Conservation (phyloP, 1,284 basidiomycete genomes). For the Pascua guehoae region DNA sequence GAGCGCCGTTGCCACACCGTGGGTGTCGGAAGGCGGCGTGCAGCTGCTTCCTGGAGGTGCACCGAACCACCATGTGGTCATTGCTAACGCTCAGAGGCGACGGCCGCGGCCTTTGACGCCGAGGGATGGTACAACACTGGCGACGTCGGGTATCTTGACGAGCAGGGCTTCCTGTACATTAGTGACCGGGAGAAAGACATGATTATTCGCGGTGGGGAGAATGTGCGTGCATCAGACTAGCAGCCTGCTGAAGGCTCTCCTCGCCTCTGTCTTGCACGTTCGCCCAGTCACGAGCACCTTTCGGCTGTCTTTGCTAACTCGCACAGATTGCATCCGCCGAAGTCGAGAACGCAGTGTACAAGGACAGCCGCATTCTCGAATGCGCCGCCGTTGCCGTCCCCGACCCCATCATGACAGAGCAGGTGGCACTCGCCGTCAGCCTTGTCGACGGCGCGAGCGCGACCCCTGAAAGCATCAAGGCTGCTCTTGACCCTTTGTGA, state of each 20-base stretch:
- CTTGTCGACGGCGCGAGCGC: constrained; percentile 19
- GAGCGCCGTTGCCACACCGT: constrained; percentile 19
- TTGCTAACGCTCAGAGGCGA: constrained; percentile 23
- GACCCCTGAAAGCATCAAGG: constrained; percentile 8
- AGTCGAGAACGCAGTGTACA: constrained; percentile 42
- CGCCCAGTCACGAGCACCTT: too few species aligned
- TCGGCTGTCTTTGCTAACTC: constrained; percentile 21
- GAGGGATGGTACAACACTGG: constrained; percentile 46
- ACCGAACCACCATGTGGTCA: not conserved
- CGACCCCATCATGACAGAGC: constrained; percentile 32
- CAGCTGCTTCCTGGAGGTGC: too few species aligned
- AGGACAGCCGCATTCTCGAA: constrained; percentile 33
- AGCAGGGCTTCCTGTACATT: constrained; percentile 38
- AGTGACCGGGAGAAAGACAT: constrained; percentile 37
- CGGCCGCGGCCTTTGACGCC: constrained; percentile 13
- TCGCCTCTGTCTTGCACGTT: too few species aligned
- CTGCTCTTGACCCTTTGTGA: not conserved
- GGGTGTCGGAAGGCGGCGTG: constrained; percentile 29
- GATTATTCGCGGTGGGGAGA: constrained; percentile 46
- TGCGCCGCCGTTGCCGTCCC: constrained; percentile 39
- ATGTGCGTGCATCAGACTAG: constrained; percentile 10
- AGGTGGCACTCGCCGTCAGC: constrained; percentile 33
- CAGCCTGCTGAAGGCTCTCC: too few species aligned
- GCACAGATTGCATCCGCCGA: constrained; percentile 34
- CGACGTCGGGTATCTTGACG: constrained; percentile 35